Percentiles rank a stretch among this genome's conserved stretches.
phyloP scores from a whole-genome alignment of 2,329 filamentous ascomycete species.

The Cordyceps sp. region DNA sequence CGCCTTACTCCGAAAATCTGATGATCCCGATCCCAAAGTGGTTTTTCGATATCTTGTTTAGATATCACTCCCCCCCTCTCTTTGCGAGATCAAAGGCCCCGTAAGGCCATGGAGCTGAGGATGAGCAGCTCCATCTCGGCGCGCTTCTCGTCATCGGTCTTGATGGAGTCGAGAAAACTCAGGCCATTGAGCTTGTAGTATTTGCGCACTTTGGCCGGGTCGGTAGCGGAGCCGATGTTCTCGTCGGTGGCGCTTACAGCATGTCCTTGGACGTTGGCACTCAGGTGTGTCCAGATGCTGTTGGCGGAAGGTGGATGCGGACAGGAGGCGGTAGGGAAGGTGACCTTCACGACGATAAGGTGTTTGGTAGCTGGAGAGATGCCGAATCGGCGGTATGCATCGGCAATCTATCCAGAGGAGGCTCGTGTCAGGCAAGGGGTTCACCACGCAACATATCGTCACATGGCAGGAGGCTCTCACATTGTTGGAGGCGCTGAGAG shows the following conservation, averaged over 20 bases:
- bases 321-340: conserved; percentile 27
- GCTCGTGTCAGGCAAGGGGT: not conserved
- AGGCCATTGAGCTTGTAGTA: conserved; percentile 66
- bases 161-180: conserved; percentile 28
- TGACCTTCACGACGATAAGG: conserved; percentile 70
- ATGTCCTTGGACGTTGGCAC: conserved; percentile 42
- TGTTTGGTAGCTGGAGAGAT: conserved; percentile 53
- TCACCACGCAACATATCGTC: not conserved
- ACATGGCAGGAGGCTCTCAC: conserved; percentile 22
- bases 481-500: conserved; percentile 69
- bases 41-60: not conserved
- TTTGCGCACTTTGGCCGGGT: conserved; percentile 58
- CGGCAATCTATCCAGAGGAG: conserved; percentile 87
- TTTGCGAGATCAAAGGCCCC: conserved; percentile 17
- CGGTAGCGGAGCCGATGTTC: conserved; percentile 39
- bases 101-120: conserved; percentile 57
- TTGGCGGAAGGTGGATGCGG: conserved; percentile 26
- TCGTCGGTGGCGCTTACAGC: conserved; percentile 44
- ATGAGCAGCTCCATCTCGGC: conserved; percentile 51
- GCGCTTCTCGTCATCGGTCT: conserved; percentile 24
- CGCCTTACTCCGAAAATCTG: too few relatives aligned
- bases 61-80: too few relatives aligned
- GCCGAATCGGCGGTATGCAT: conserved; percentile 80
- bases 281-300: conserved; percentile 41
- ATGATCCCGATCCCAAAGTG: too few relatives aligned